Evolutionary conservation across 2,329 filamentous ascomycete genomes (phyloP), one percentile per base, ranked within the genome.

Genomic region (Talaromyces sp.): DNA sequence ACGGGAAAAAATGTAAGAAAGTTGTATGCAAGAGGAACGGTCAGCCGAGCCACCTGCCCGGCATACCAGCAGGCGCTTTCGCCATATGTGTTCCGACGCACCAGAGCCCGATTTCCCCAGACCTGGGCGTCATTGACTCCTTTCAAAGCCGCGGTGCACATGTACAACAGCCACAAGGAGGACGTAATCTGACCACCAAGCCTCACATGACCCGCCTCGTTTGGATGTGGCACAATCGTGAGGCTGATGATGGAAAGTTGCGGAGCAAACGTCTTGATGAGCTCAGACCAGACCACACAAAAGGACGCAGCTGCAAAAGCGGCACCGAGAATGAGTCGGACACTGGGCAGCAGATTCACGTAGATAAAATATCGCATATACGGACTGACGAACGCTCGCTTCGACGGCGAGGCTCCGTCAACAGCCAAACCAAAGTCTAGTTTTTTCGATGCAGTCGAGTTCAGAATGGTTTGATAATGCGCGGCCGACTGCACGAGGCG

Each of bases 1-100:
- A 80, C 81, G 0, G 90, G 89, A 24, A 97, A 77, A 72, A 98
- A 93, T 0, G 93, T 97, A 73, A 96, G 83, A 71, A 98, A 99
- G 77, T 99, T 99, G 84, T 96, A 99, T 4, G 90, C 88, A 9
- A 99, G 82, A 0, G 95, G 95, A 0, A 99, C 91, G 1, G 90
- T 96, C 50, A 99, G 85, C 69, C 93, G 91, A 56, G 95, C 93
- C 11, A 97, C 90, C 73, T 97, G 91, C 61, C 91, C 87, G 1
- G 91, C 89, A 71, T 98, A 99, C 92, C 96, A 99, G 67, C 93
- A 96, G 0, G 95, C 95, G 55, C 89, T 91, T 73, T 98, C 95
- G 63, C 91, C 87, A 61, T 96, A 93, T 0, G 95, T 99, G 71
- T 96, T 95, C 60, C 95, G 87, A 62, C 86, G 86, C 53, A 98